Conservation (phyloP, 371 early-diverging fungal genomes). For the Mucor irregularis region DNA sequence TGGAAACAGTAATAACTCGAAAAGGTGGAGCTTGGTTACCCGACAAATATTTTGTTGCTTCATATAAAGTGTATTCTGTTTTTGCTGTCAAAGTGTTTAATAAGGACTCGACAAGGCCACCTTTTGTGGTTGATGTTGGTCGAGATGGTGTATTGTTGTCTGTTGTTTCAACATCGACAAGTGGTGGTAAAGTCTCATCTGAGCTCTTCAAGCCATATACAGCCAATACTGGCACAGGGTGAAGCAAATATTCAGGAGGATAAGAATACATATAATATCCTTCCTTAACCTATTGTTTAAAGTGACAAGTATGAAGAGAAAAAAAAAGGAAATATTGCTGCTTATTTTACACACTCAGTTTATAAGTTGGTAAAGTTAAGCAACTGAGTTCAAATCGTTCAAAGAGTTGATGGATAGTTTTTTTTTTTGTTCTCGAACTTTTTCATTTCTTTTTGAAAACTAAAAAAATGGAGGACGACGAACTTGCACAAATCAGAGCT, state of each 20-base stretch:
- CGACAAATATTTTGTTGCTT: constrained; percentile 29
- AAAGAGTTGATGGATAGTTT: no score
- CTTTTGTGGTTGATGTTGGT: constrained; percentile 13
- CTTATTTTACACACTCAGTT: no score
- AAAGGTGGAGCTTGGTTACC: constrained; percentile 27
- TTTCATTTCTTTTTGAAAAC: no score
- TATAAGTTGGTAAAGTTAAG: no score
- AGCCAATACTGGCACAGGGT: constrained; percentile 73
- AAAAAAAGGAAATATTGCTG: no score
- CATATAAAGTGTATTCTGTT: constrained; percentile 35
- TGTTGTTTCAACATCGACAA: constrained; percentile 15
- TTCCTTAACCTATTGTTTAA: no score
- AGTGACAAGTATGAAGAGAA: no score
- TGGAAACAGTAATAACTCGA: constrained; percentile 38
- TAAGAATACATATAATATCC: constrained; percentile 48
- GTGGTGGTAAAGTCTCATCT: constrained; percentile 23
- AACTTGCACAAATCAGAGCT: constrained; percentile 83
- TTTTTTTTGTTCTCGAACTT: no score
- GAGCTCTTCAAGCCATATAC: constrained; percentile 57
- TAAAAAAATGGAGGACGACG: constrained; percentile 84
- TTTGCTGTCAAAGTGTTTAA: constrained; percentile 26
- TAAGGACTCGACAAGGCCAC: constrained; percentile 4
- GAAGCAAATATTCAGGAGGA: constrained; percentile 69
- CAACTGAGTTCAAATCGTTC: no score
- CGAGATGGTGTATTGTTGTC: constrained; percentile 1